Percentiles rank a stretch among this genome's conserved stretches.
phyloP scores from a whole-genome alignment of 331 rosid genomes.

The Dryas integrifolia region DNA sequence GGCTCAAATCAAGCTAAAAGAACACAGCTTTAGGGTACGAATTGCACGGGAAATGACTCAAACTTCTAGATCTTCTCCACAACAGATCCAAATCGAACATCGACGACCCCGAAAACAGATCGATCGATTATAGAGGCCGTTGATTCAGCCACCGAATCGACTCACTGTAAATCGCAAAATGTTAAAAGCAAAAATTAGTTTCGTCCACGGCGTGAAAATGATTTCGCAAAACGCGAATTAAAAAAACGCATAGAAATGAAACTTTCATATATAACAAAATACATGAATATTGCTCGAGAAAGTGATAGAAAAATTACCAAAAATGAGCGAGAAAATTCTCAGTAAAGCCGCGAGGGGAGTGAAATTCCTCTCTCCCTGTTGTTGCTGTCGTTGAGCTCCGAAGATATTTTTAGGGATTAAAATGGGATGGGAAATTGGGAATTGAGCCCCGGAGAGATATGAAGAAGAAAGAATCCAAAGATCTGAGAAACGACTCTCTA shows the following conservation, averaged over 20 bases:
- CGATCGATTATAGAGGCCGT: not conserved
- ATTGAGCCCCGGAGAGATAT: slow-evolving; percentile 16
- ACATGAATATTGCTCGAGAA: slow-evolving; percentile 4
- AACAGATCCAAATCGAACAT: slow-evolving; percentile 36
- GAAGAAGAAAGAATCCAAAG: slow-evolving; percentile 22
- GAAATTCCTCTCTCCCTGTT: not conserved
- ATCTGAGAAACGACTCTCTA: slow-evolving; percentile 34
- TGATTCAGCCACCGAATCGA: slow-evolving; percentile 13
- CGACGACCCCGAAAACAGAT: slow-evolving; percentile 4
- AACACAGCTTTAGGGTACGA: not conserved
- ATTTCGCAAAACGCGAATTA: not conserved
- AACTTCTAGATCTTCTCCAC: slow-evolving; percentile 28
- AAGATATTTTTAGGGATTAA: not conserved
- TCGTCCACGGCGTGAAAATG: not conserved
- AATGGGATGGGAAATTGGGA: not conserved
- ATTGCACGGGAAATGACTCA: not conserved
- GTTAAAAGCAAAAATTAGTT: not conserved
- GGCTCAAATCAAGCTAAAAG: slow-evolving; percentile 28
- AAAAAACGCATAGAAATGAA: not conserved
- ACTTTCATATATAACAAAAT: not conserved
- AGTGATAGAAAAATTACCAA: slow-evolving; percentile 36
- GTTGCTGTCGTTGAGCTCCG: not conserved
- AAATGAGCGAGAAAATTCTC: slow-evolving; percentile 34
- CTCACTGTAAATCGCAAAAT: slow-evolving; percentile 25
- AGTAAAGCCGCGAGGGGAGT: not conserved